Evolutionary conservation across 2,329 filamentous ascomycete genomes (phyloP).

Genomic region (Penicillium expansum): DNA sequence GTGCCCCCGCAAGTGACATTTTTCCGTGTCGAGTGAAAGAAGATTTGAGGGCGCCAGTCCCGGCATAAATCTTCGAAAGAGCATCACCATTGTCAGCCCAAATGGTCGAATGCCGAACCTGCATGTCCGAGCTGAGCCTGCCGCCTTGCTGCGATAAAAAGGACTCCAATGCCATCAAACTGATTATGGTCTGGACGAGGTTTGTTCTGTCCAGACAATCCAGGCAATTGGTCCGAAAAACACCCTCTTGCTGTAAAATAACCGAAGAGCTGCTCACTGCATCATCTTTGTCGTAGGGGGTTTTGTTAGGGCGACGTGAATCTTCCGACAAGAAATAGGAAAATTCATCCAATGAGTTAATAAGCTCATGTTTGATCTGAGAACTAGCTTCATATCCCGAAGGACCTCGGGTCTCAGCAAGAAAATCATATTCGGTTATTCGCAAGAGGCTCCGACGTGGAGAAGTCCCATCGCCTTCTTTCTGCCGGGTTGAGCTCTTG

Average conservation of each 20-base stretch:
- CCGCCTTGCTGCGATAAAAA: constrained; percentile 74
- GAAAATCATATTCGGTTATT: constrained; percentile 91
- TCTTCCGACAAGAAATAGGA: constrained; percentile 88
- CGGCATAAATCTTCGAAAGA: constrained; percentile 91
- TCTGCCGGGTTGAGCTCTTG: constrained; percentile 67
- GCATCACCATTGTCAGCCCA: constrained; percentile 98
- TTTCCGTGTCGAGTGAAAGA: constrained; percentile 93
- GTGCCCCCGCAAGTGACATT: constrained; percentile 88
- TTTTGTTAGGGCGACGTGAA: constrained; percentile 49
- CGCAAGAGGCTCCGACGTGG: constrained; percentile 71
- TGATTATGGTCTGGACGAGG: constrained; percentile 91
- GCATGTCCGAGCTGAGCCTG: constrained; percentile 73
- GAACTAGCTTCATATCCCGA: constrained; percentile 88
- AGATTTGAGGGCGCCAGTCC: constrained; percentile 90
- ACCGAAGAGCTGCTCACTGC: constrained; percentile 53
- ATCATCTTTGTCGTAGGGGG: constrained; percentile 41
- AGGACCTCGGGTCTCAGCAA: constrained; percentile 85
- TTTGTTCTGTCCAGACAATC: constrained; percentile 97
- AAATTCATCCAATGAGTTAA: constrained; percentile 77
- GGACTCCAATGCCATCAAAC: constrained; percentile 83
- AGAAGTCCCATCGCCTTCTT: constrained; percentile 50
- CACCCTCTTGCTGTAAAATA: constrained; percentile 87
- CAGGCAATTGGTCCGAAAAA: constrained; percentile 92
- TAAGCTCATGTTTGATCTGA: constrained; percentile 75
- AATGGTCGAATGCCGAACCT: constrained; percentile 84